Conservation (phyloP, 176 grass and related monocot genomes). For the Oryza glaberrima region DNA sequence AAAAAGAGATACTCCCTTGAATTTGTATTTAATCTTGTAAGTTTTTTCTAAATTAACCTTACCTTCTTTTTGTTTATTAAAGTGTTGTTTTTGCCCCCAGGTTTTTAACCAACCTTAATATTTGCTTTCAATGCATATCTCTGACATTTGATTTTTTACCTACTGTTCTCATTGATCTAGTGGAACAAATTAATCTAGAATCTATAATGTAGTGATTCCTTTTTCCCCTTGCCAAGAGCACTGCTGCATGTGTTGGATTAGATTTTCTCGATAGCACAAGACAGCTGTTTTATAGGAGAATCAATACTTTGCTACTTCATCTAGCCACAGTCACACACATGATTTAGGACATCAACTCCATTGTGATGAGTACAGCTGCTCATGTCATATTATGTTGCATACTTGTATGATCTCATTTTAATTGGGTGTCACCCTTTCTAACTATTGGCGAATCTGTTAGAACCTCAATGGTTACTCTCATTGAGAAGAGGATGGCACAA, state of each 20-base stretch:
- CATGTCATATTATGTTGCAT: background rate
- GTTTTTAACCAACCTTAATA: background rate
- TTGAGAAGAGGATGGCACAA: no score
- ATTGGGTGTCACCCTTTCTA: background rate
- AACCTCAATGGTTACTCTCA: no score
- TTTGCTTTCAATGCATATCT: conserved; percentile 10
- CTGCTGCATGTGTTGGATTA: background rate
- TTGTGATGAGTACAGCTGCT: conserved; percentile 7
- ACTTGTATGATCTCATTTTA: background rate
- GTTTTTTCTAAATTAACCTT: conserved; percentile 44
- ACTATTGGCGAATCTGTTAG: conserved; percentile 9
- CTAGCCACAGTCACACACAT: background rate
- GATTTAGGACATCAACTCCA: conserved; percentile 6
- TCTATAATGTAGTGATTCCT: background rate
- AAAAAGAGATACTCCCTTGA: conserved; percentile 64
- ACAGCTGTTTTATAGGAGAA: background rate
- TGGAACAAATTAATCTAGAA: conserved; percentile 3
- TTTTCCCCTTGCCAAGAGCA: background rate
- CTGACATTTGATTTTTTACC: conserved; percentile 24
- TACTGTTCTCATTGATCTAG: conserved; percentile 3
- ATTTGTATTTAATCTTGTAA: conserved; percentile 99
- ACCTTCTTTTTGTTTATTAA: conserved; percentile 7
- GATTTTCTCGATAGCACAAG: background rate
- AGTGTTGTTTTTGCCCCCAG: conserved; percentile 4
- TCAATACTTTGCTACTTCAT: background rate